Evolutionary conservation across 139 green algal genomes (phyloP).

Genomic region (Coelastrella sp.): DNA sequence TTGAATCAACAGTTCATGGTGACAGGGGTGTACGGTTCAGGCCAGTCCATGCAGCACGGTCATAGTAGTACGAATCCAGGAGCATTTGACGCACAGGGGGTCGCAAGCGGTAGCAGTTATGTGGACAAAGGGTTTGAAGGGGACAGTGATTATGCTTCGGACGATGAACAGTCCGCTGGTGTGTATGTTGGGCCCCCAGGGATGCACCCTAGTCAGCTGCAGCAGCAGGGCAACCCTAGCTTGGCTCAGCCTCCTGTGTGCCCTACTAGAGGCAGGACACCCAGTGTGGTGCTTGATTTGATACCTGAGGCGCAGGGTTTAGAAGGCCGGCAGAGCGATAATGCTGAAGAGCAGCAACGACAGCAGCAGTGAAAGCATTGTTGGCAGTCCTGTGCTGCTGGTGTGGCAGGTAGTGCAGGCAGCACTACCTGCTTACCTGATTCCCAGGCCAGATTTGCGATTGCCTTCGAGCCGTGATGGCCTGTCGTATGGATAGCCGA

Average conservation of each 20-base stretch:
- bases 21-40: neutral
- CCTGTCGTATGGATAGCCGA: no score
- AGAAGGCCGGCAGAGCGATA: constrained; percentile 16
- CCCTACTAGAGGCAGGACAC: neutral
- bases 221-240: neutral
- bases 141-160: neutral
- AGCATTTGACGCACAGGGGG: no score
- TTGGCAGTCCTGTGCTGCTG: neutral
- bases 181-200: neutral
- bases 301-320: constrained; percentile 13
- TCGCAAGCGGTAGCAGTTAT: no score
- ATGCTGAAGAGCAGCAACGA: neutral
- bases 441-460: no score
- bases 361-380: neutral
- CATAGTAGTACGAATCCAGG: neutral
- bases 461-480: no score
- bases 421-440: no score
- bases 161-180: neutral
- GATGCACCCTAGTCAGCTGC: neutral
- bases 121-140: neutral
- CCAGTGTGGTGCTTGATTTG: neutral
- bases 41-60: neutral
- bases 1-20: neutral
- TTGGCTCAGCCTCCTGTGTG: no score
- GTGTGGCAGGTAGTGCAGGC: neutral